These are phyloP conservation scores for Entomortierella chlamydospora DNA, from an alignment of 192 early-diverging fungal species.

Conservation along the genomic window DNA sequence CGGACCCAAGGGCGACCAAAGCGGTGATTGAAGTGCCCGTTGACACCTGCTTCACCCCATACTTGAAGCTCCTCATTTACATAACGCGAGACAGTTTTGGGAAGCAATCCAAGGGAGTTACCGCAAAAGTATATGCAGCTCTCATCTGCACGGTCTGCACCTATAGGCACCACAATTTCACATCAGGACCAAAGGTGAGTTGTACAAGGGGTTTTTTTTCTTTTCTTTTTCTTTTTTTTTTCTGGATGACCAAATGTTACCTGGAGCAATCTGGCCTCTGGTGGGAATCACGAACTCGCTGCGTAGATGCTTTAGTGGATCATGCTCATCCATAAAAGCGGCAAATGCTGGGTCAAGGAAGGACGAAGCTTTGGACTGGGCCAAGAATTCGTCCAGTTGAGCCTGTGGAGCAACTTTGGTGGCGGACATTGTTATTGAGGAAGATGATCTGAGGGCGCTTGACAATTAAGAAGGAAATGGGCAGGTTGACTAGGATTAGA, in stretches of 20 bases:
- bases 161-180: conserved; percentile 8
- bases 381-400: conserved; percentile 29
- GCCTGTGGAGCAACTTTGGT: conserved; percentile 30
- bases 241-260: neutral
- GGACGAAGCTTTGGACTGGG: conserved; percentile 18
- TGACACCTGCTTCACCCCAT: conserved; percentile 89
- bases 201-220: neutral
- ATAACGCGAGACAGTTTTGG: conserved; percentile 70
- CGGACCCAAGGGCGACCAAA: conserved; percentile 87
- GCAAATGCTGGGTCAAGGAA: conserved; percentile 64
- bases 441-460: neutral
- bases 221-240: neutral
- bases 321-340: conserved; percentile 65
- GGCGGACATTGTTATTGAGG: neutral
- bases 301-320: conserved; percentile 69
- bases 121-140: conserved; percentile 88
- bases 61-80: conserved; percentile 92
- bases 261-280: conserved; percentile 56
- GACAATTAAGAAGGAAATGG: neutral
- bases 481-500: neutral
- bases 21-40: conserved; percentile 89
- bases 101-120: conserved; percentile 93
- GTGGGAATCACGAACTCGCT: conserved; percentile 80
- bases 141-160: conserved; percentile 40
- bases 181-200: neutral